Percentiles rank a stretch among this genome's conserved stretches.
phyloP scores from a whole-genome alignment of 2,329 filamentous ascomycete species.

The Fusarium sp. region DNA sequence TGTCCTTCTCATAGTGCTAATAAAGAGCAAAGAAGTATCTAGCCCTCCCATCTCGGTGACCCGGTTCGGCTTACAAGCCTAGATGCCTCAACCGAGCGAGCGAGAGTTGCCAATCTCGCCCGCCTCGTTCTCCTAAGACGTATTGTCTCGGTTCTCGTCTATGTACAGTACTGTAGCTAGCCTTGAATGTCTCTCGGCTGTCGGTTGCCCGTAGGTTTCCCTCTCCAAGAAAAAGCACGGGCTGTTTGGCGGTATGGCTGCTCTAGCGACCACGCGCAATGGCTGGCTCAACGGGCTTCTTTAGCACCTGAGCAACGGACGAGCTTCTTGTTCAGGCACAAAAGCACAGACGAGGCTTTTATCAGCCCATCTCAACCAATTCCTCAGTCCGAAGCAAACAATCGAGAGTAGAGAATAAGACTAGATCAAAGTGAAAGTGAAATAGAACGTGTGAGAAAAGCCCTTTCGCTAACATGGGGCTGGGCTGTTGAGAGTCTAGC shows the following conservation, averaged over 20 bases:
- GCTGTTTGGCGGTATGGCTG: conserved; percentile 2
- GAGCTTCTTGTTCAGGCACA: not conserved
- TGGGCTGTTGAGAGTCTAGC: conserved; percentile 18
- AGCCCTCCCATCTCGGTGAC: conserved; percentile 1
- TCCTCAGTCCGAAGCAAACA: not conserved
- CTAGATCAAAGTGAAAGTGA: too few relatives aligned
- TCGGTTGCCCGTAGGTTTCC: not conserved
- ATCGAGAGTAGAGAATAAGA: not conserved
- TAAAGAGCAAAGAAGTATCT: not conserved
- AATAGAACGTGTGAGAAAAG: not conserved
- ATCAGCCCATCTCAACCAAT: conserved; percentile 1
- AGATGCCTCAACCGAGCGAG: not conserved
- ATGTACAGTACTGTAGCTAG: not conserved
- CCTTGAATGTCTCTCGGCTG: not conserved
- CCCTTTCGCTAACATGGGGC: conserved; percentile 7
- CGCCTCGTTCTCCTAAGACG: conserved; percentile 14
- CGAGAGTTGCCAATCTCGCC: conserved; percentile 25
- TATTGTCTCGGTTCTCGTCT: conserved; percentile 3
- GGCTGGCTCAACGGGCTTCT: not conserved
- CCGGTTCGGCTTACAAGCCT: conserved; percentile 8
- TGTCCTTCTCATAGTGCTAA: not conserved
- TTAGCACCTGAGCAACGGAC: conserved; percentile 5
- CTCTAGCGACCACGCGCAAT: not conserved
- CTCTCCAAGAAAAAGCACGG: not conserved
- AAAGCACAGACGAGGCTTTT: conserved; percentile 6